phyloP scores from a whole-genome alignment of 805 yeast species.

The Wickerhamomyces subpelliculosus region DNA sequence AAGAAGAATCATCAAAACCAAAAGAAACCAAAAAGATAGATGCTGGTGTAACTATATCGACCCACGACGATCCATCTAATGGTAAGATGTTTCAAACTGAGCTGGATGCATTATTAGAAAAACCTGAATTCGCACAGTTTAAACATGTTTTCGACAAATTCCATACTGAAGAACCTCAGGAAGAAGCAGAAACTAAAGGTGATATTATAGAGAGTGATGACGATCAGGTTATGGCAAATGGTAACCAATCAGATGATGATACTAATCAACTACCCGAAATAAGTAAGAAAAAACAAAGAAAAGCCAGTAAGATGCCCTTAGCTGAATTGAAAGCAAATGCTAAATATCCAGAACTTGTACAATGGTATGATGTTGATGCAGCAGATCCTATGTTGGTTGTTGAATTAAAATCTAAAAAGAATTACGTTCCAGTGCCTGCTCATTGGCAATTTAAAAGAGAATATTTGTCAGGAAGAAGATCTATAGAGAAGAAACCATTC shows the following conservation, averaged over 20 bases:
- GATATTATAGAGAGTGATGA: conserved; percentile 27
- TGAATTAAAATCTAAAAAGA: conserved; percentile 55
- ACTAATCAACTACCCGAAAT: conserved; percentile 20
- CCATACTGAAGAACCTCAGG: conserved; percentile 15
- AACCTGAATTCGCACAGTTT: conserved; percentile 28
- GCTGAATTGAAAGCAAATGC: conserved; percentile 59
- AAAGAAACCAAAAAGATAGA: background rate
- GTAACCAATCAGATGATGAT: conserved; percentile 6
- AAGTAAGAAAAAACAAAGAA: conserved; percentile 46
- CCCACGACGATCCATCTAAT: background rate
- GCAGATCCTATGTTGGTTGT: conserved; percentile 65
- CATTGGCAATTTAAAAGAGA: conserved; percentile 84
- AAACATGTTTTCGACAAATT: conserved; percentile 29
- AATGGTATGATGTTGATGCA: conserved; percentile 86
- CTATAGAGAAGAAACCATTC: conserved; percentile 64
- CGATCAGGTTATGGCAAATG: conserved; percentile 10
- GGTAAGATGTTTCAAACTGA: conserved; percentile 15
- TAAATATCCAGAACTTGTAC: conserved; percentile 63
- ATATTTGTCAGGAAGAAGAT: conserved; percentile 58
- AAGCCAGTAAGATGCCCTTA: conserved; percentile 52
- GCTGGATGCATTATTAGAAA: conserved; percentile 17
- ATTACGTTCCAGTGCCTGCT: conserved; percentile 68
- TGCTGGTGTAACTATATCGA: conserved; percentile 1
- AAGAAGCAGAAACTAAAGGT: conserved; percentile 18
- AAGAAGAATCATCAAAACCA: background rate